Evolutionary conservation across 176 grass and related monocot species (phyloP).

Genomic region (Paspalum notatum): DNA sequence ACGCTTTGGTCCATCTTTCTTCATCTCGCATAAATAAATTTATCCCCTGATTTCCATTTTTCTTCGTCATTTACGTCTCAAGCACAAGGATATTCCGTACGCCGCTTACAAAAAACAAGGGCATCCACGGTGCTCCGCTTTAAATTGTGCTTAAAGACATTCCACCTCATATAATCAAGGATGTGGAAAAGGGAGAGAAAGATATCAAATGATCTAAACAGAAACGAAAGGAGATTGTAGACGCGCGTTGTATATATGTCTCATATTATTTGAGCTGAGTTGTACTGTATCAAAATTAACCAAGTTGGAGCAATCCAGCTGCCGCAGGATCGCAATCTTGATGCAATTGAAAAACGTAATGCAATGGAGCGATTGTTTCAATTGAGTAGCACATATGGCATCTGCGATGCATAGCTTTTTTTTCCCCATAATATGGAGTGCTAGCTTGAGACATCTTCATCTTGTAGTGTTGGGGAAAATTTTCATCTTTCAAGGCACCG

Average conservation of each 20-base stretch:
- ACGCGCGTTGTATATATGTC: neutral
- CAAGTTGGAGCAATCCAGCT: neutral
- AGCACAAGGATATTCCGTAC: neutral
- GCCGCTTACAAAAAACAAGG: neutral
- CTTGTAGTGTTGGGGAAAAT: neutral
- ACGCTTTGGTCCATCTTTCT: neutral
- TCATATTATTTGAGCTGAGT: neutral
- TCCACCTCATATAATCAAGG: constrained; percentile 3
- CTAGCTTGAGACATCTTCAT: neutral
- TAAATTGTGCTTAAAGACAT: neutral
- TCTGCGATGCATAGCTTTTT: neutral
- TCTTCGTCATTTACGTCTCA: neutral
- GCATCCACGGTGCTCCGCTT: neutral
- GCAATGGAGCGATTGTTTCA: neutral
- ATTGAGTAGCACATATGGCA: neutral
- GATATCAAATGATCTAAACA: neutral
- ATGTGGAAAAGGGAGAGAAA: neutral
- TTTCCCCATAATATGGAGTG: neutral
- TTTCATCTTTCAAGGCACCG: neutral
- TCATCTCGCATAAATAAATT: neutral
- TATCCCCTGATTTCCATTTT: neutral
- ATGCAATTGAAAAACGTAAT: neutral
- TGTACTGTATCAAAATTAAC: neutral
- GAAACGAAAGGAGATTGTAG: neutral
- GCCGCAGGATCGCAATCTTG: neutral